Base-by-base conservation (phyloP, 139 green algal species). In the Picochlorum sp. region DNA sequence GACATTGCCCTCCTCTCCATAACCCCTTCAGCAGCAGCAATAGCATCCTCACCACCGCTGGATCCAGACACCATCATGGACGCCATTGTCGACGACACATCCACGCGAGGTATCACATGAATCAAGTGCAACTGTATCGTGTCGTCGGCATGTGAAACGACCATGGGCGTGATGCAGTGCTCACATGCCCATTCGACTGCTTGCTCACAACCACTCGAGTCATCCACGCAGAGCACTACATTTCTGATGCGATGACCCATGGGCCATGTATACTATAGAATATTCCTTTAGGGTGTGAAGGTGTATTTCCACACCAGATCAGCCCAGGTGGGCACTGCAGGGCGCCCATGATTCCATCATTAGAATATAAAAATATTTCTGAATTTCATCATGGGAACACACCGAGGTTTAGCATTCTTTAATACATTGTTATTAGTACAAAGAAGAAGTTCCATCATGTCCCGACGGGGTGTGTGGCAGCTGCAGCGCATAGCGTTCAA, bases 391-490 rank as follows among this genome's bases (percentile, higher is more conserved):
- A 30, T 30, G 28, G 28, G 28, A 30, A 7, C 28, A 30, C 28
- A 30, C 28, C 3, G 28, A 30, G 28, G 0, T 30, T 30, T 4
- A 1, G 4, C 28, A 30, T 30, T 30, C 28, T 30, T 6, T 30
- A 30, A 30, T 30, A 30, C 24, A 28, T 28, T 4, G 2, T 28
- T 30, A 1, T 30, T 1, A 30, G 4, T 30, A 30, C 28, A 30
- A 30, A 30, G 28, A 30, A 30, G 4, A 30, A 30, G 28, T 30
- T 4, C 4, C 28, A 41, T 59, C 15, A 81, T 81, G 75, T 49
- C 75, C n/a, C 60, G 74, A 18, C 45, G 55, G 50, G 75, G 75
- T 1, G 61, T 77, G 4, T 81, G 75, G 75, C 72, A 81, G 57
- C 62, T 81, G 28, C 60, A 71, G n/a, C 59, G 49, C 21, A 60